Evolutionary conservation across 2,329 filamentous ascomycete species (phyloP).

Genomic region (Domatiomyces globalis): DNA sequence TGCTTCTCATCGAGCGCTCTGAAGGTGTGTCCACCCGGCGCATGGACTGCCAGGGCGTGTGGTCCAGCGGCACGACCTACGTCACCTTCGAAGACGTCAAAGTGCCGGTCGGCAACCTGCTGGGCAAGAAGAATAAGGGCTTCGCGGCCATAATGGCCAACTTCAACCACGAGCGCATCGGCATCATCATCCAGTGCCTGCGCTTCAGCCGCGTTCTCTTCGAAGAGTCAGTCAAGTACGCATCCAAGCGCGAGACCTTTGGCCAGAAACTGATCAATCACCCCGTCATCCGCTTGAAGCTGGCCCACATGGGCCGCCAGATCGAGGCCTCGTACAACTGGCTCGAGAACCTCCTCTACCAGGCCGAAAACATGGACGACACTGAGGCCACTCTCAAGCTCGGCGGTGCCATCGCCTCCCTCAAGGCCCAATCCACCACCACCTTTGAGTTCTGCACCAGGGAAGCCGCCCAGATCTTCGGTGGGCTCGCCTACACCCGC

Average conservation of each 20-base stretch:
- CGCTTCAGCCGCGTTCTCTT: slow-evolving; percentile 95
- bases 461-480: slow-evolving; percentile 95
- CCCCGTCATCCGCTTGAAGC: slow-evolving; percentile 91
- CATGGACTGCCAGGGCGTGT: slow-evolving; percentile 98
- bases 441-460: slow-evolving; percentile 97
- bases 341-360: slow-evolving; percentile 90
- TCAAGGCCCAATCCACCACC: slow-evolving; percentile 86
- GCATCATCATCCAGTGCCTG: slow-evolving; percentile 93
- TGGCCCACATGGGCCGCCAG: slow-evolving; percentile 95
- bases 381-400: slow-evolving; percentile 92
- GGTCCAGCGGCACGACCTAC: slow-evolving; percentile 90
- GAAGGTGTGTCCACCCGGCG: slow-evolving; percentile 82
- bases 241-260: slow-evolving; percentile 92
- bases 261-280: slow-evolving; percentile 94
- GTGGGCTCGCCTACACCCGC: slow-evolving; percentile 78
- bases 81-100: slow-evolving; percentile 98
- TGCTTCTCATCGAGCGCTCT: slow-evolving; percentile 81
- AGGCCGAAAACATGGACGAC: slow-evolving; percentile 84
- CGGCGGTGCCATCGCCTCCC: slow-evolving; percentile 78
- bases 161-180: slow-evolving; percentile 98
- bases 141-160: slow-evolving; percentile 99
- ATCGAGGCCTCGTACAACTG: slow-evolving; percentile 95
- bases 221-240: slow-evolving; percentile 92
- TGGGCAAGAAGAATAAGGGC: slow-evolving; percentile 95
- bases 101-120: slow-evolving; percentile 95